Evolutionary conservation across 768 basidiomycete genomes (phyloP).

Genomic region (Psilocybe cubensis): DNA sequence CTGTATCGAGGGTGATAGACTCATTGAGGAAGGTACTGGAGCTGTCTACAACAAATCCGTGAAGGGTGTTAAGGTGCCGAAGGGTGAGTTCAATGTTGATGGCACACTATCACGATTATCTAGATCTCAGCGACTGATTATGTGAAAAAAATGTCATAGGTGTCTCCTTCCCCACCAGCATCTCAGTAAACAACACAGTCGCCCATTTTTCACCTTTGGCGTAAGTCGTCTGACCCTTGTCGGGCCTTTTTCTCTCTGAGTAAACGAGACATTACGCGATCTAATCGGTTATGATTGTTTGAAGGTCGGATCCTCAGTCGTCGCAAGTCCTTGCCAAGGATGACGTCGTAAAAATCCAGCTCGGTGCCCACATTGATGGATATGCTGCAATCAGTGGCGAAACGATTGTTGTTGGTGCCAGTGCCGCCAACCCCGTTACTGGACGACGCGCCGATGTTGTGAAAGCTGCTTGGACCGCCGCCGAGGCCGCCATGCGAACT

Average conservation of each 20-base stretch:
- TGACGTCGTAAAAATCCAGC: constrained; percentile 94
- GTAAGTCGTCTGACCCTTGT: constrained; percentile 52
- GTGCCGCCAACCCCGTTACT: constrained; percentile 71
- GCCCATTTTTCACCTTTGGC: constrained; percentile 96
- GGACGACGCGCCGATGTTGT: constrained; percentile 90
- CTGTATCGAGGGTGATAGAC: constrained; percentile 91
- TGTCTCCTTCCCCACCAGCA: constrained; percentile 90
- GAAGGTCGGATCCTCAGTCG: constrained; percentile 76
- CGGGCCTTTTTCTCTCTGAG: neutral
- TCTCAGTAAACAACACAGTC: constrained; percentile 95
- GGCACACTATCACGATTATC: neutral
- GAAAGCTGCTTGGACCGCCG: constrained; percentile 92
- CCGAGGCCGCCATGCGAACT: constrained; percentile 89
- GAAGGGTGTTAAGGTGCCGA: constrained; percentile 86
- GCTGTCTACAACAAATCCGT: constrained; percentile 89
- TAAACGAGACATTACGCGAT: constrained; percentile 8
- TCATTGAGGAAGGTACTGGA: constrained; percentile 84
- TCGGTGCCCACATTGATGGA: constrained; percentile 98
- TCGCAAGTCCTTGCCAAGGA: constrained; percentile 72
- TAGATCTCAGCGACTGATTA: neutral
- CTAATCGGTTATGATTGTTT: constrained; percentile 2
- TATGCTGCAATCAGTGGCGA: constrained; percentile 94
- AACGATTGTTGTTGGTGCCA: constrained; percentile 88
- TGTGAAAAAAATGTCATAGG: constrained; percentile 47
- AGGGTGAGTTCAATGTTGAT: constrained; percentile 59